Percentiles rank a stretch among this genome's conserved stretches.
These are phyloP conservation scores for Bertia moriformis DNA, from an alignment of 2,329 filamentous ascomycete genomes.

Conservation along the genomic window DNA sequence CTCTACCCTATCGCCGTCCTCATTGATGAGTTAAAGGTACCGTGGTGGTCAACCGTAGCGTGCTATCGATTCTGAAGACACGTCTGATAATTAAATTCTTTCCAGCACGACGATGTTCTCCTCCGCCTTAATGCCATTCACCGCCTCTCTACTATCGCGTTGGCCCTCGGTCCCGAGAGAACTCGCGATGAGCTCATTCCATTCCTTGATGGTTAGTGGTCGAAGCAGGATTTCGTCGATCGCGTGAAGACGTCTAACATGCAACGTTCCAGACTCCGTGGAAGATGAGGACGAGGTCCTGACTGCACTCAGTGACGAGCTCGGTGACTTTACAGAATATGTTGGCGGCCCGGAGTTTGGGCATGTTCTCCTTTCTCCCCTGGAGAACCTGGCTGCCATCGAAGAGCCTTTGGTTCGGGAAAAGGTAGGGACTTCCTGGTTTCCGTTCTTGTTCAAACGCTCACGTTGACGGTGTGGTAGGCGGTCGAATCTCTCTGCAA, in stretches of 20 bases:
- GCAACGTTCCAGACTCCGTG: slow-evolving; percentile 69
- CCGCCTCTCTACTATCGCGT: slow-evolving; percentile 91
- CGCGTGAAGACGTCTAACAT: slow-evolving; percentile 2
- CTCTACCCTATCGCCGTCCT: slow-evolving; percentile 98
- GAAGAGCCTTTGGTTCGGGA: slow-evolving; percentile 95
- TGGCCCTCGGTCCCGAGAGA: slow-evolving; percentile 86
- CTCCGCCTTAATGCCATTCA: slow-evolving; percentile 97
- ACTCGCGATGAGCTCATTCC: slow-evolving; percentile 97
- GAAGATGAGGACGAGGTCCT: slow-evolving; percentile 98
- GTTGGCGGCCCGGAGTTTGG: slow-evolving; percentile 87
- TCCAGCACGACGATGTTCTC: slow-evolving; percentile 91
- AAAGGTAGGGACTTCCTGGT: slow-evolving; percentile 51
- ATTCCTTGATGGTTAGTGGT: slow-evolving; percentile 80
- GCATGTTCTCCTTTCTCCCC: slow-evolving; percentile 87
- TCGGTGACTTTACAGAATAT: slow-evolving; percentile 93
- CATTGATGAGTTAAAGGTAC: slow-evolving; percentile 98
- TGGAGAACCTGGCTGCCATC: slow-evolving; percentile 96
- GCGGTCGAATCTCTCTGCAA: slow-evolving; percentile 98
- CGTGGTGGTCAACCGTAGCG: slow-evolving; percentile 17
- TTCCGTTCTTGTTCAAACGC: slow-evolving; percentile 1
- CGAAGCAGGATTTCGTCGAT: slow-evolving; percentile 1
- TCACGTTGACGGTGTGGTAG: slow-evolving; percentile 27
- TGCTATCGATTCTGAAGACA: no score
- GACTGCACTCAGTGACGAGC: slow-evolving; percentile 89
- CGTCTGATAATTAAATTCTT: neutral